Percentiles rank a stretch among this genome's conserved stretches.
Conservation (phyloP, 805 yeast species). For the Candida ficus region DNA sequence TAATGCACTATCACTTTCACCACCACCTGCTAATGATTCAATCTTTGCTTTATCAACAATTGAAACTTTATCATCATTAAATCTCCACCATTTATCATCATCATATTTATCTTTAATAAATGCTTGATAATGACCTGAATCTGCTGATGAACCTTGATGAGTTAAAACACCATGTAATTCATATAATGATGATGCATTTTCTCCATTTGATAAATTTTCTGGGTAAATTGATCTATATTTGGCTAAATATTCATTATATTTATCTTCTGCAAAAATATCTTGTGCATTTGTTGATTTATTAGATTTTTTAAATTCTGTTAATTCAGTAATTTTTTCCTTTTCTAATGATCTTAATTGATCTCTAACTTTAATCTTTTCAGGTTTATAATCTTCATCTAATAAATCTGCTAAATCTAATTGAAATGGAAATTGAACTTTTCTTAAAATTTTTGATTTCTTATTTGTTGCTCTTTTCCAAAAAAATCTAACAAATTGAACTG, state of each 20-base stretch:
- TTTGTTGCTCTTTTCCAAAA: slow-evolving; percentile 92
- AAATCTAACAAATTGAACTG: slow-evolving; percentile 90
- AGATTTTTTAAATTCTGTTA: slow-evolving; percentile 64
- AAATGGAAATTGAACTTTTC: slow-evolving; percentile 93
- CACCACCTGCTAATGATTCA: slow-evolving; percentile 91
- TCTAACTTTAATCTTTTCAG: slow-evolving; percentile 62
- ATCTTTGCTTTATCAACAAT: slow-evolving; percentile 75
- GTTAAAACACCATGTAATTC: slow-evolving; percentile 80
- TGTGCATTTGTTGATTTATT: slow-evolving; percentile 43
- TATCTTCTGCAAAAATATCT: slow-evolving; percentile 42
- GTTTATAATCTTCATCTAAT: slow-evolving; percentile 71
- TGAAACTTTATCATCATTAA: slow-evolving; percentile 86
- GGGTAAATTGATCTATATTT: slow-evolving; percentile 43
- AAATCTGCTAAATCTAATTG: slow-evolving; percentile 84
- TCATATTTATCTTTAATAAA: slow-evolving; percentile 71
- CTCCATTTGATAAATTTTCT: slow-evolving; percentile 47
- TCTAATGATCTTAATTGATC: slow-evolving; percentile 75
- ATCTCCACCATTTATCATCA: slow-evolving; percentile 88
- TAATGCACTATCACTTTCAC: slow-evolving; percentile 94
- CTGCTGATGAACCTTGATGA: slow-evolving; percentile 93
- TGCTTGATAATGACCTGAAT: slow-evolving; percentile 95
- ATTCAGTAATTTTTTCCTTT: slow-evolving; percentile 66
- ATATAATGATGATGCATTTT: slow-evolving; percentile 84
- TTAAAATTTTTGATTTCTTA: slow-evolving; percentile 86
- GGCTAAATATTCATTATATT: slow-evolving; percentile 44